phyloP scores from a whole-genome alignment of 2,329 filamentous ascomycete species.

The Ophidiomyces ophidiicola region DNA sequence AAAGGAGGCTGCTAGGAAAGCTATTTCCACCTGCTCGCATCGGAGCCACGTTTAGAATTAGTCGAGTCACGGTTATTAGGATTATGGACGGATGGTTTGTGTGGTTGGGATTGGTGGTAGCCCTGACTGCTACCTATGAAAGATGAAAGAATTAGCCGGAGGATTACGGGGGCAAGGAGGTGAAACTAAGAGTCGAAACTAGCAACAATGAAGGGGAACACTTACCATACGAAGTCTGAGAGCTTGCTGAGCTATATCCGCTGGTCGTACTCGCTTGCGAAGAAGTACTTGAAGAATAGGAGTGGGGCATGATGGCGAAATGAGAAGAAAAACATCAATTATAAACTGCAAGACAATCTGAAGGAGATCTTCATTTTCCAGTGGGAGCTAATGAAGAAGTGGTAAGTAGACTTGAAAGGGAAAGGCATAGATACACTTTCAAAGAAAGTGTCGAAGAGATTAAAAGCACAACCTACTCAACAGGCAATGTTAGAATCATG shows the following conservation, averaged over 20 bases:
- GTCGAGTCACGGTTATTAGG: too few species aligned
- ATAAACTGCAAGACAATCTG: slow-evolving; percentile 5
- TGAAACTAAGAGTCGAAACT: not conserved
- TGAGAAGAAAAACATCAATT: not conserved
- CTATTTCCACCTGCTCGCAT: too few species aligned
- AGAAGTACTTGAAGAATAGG: slow-evolving; percentile 13
- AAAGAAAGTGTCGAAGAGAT: not conserved
- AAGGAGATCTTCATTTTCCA: slow-evolving; percentile 1
- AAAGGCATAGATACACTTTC: slow-evolving; percentile 2
- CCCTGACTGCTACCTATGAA: too few species aligned
- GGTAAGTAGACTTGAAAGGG: not conserved
- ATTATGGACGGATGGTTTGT: too few species aligned
- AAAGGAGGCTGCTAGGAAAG: too few species aligned
- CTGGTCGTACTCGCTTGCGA: slow-evolving; percentile 6
- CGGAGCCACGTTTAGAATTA: too few species aligned
- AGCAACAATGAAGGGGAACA: not conserved
- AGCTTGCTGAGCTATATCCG: not conserved
- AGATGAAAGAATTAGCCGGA: too few species aligned
- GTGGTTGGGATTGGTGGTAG: too few species aligned
- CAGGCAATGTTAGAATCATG: not conserved
- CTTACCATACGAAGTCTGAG: slow-evolving; percentile 11
- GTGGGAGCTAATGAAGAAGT: slow-evolving; percentile 4
- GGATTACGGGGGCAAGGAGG: not conserved
- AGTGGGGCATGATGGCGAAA: slow-evolving; percentile 15
- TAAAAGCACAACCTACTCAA: not conserved